Evolutionary conservation across 139 green algal species (phyloP), one percentile per base, ranked within the genome.

Genomic region (Ostreobium quekettii): DNA sequence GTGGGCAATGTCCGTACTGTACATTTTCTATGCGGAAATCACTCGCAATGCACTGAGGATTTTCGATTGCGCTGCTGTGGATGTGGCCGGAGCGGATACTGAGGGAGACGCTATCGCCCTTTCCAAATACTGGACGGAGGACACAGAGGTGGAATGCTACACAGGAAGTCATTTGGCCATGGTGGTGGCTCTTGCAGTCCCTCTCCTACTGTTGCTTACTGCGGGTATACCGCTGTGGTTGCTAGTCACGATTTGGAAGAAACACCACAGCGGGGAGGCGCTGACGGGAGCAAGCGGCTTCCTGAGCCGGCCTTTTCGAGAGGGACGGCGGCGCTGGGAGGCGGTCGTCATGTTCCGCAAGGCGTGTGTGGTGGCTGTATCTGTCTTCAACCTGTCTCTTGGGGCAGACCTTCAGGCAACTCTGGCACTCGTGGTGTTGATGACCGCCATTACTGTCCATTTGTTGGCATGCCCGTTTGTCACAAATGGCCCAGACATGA

Each of bases 61-160:
- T n/a, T 46, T 65, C 7, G 29, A n/a, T n/a, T 65, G 58, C 47
- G 28, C 47, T 15, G 58, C 26, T 48, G 58, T 65, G 24, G 24
- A 65, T 39, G 58, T 48, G 19, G 28, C 42, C n/a, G 4, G 6
- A 48, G 26, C 29, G 6, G 29, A 65, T 65, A 11, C 28, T 4
- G 29, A 11, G 26, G 5, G 24, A 26, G 15, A 42, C 26, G 28
- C 26, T 42, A 42, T 32, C 7, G 26, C 58, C 4, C n/a, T n/a
- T n/a, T n/a, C n/a, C n/a, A 42, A 65, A 35, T 65, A 65, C 58
- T 65, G 58, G 58, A 35, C 58, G 4, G 26, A 48, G 6, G 58
- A 65, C 28, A 65, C 58, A 15, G 29, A 11, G 8, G 28, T 65
- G 6, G n/a, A 65, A 42, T 65, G 58, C 29, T 65, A 46, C 47